A percentile compares a stretch with the other conserved stretches of the same genome.
phyloP scores from a whole-genome alignment of 2,329 filamentous ascomycete genomes.

The Cytospora paraplurivora region DNA sequence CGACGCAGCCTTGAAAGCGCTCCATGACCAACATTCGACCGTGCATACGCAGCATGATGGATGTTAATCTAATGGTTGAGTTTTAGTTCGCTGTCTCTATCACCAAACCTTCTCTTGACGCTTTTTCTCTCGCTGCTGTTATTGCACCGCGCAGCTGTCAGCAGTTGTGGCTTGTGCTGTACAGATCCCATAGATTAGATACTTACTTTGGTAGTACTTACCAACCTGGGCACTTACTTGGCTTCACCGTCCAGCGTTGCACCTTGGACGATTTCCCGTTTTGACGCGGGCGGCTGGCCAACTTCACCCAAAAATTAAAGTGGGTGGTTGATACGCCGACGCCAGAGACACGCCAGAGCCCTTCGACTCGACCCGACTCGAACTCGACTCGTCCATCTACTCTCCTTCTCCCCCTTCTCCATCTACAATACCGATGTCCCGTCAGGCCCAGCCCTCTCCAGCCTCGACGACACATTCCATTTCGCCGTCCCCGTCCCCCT shows the following conservation, averaged over 20 bases:
- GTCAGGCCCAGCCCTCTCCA: constrained; percentile 23
- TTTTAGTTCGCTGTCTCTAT: constrained; percentile 13
- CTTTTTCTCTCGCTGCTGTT: constrained; percentile 15
- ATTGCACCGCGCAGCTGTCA: not conserved
- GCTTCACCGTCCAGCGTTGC: not conserved
- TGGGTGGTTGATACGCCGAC: constrained; percentile 20
- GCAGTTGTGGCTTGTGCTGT: not conserved
- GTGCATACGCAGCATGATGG: constrained; percentile 22
- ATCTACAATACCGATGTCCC: constrained; percentile 20
- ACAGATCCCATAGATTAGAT: too few relatives aligned
- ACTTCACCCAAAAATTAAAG: constrained; percentile 19
- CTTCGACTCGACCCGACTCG: not conserved
- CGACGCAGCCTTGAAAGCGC: not conserved
- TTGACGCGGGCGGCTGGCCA: constrained; percentile 13
- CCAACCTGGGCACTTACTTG: not conserved
- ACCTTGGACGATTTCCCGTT: constrained; percentile 3
- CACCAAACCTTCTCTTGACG: constrained; percentile 19
- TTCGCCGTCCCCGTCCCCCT: constrained; percentile 12
- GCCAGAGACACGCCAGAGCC: constrained; percentile 18
- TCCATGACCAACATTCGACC: constrained; percentile 2
- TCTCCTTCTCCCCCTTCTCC: not conserved
- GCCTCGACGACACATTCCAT: constrained; percentile 25
- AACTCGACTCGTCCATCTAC: constrained; percentile 8
- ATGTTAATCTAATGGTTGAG: constrained; percentile 27
- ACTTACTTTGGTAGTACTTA: not conserved